Conservation (phyloP, 1,284 basidiomycete genomes). For the Rhodotorula sp. region DNA sequence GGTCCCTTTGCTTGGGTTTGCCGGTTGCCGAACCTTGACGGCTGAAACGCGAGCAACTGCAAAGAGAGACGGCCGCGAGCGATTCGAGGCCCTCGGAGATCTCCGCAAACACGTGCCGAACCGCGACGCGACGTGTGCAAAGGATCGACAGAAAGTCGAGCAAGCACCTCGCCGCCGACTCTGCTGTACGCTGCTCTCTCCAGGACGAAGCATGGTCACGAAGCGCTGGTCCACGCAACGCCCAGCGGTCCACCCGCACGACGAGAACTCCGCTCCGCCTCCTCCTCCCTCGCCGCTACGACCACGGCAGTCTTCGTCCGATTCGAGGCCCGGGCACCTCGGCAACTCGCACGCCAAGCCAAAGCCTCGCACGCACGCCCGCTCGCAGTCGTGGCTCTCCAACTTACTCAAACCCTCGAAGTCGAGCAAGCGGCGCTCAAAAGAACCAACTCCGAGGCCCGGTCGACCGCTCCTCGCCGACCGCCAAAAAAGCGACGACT, state of each 20-base stretch:
- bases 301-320: not conserved
- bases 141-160: not conserved
- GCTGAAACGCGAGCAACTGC: not conserved
- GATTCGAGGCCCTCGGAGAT: not conserved
- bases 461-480: not conserved
- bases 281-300: not conserved
- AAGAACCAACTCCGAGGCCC: not conserved
- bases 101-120: no score
- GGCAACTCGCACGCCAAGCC: not conserved
- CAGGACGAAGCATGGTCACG: not conserved
- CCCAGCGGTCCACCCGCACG: not conserved
- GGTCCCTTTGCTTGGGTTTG: no score
- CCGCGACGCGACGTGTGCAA: not conserved
- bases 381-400: not conserved
- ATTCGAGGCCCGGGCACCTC: not conserved
- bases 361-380: not conserved
- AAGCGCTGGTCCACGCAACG: not conserved
- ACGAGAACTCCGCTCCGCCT: not conserved
- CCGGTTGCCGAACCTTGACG: no score
- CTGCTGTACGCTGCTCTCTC: not conserved
- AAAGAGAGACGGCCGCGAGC: not conserved
- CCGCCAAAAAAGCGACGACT: not conserved
- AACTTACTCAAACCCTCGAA: not conserved
- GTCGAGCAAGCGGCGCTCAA: not conserved
- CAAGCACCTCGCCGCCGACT: not conserved